Evolutionary conservation across 257 asterid genomes (phyloP), one percentile per base, ranked within the genome.

Genomic region (Schizonepeta tenuifolia): DNA sequence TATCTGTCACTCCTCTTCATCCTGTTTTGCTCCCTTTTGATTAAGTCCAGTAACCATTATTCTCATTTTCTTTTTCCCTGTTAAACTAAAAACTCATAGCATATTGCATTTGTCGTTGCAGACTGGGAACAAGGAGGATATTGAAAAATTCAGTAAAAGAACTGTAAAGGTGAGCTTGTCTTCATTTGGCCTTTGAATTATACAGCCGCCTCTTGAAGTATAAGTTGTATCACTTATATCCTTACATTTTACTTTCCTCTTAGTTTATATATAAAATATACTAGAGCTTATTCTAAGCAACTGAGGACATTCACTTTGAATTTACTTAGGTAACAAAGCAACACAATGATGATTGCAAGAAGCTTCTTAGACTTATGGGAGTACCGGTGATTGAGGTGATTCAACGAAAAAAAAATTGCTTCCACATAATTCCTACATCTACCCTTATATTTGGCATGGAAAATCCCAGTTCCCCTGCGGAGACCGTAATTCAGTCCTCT

Each of bases 331-430:
- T 95, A 28, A 95, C 98, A 7, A 77, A 75, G 77, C 97, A 95
- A 76, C 99, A 95, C 84, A 92, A 95, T 33, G 98, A 92, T 7
- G 99, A 95, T 78, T 95, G 99, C 93, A 92, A 83, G 75, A 95
- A 80, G 65, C 98, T 95, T 81, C 96, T 95, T 57, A 81, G 84
- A 83, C 93, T 95, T 66, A 95, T 95, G 99, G 99, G 99, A 65
- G 97, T 95, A 67, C 99, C 99, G 17, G 96, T 90, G 63, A 81
- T 95, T 69, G 99, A 95, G 99, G 97, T 91, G 87, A 83, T 71
- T 13, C 73, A 69, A n/a, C 9, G 15, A 74, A 61, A n/a, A n/a
- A n/a, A n/a, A n/a, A n/a, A n/a, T n/a, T n/a, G n/a, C n/a, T n/a
- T 56, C 56, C 65, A 41, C 60, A 18, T 68, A 46, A 60, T 54